A percentile compares a stretch with the other conserved stretches of the same genome.
These are phyloP conservation scores for Triticum monococcum DNA, from an alignment of 176 grass and related monocot genomes.

Conservation along the genomic window DNA sequence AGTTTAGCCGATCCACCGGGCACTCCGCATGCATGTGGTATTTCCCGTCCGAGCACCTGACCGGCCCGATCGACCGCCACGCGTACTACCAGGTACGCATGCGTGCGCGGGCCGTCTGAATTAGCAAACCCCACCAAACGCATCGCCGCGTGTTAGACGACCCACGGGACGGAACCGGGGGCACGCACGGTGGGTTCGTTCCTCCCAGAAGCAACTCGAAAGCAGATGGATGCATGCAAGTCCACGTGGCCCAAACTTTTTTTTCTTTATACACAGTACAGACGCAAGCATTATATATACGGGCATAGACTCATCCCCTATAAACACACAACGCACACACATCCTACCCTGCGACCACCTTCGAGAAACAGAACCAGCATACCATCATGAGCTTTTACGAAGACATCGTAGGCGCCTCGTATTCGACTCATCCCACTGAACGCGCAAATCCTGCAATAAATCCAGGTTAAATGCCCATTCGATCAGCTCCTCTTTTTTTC, in stretches of 20 bases:
- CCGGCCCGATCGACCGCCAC: neutral
- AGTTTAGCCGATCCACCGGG: neutral
- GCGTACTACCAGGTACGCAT: neutral
- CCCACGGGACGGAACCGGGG: neutral
- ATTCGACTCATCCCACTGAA: no score
- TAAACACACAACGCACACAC: no score
- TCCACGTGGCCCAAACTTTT: neutral
- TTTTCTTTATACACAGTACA: no score
- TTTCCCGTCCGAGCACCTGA: neutral
- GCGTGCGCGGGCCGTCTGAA: neutral
- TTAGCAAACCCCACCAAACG: neutral
- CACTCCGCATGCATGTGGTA: neutral
- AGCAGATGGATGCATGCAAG: neutral
- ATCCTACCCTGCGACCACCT: rapidly evolving
- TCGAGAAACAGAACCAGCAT: rapidly evolving
- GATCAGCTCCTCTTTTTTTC: no score
- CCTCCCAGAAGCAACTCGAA: neutral
- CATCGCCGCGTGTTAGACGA: neutral
- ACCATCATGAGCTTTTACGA: no score
- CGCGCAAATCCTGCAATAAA: no score
- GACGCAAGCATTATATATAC: no score
- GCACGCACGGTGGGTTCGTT: neutral
- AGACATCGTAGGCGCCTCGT: no score
- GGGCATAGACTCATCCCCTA: no score
- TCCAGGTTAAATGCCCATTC: no score